Evolutionary conservation across 805 yeast genomes (phyloP), one percentile per base, ranked within the genome.

Genomic region (Barnettozyma wickerhamii): DNA sequence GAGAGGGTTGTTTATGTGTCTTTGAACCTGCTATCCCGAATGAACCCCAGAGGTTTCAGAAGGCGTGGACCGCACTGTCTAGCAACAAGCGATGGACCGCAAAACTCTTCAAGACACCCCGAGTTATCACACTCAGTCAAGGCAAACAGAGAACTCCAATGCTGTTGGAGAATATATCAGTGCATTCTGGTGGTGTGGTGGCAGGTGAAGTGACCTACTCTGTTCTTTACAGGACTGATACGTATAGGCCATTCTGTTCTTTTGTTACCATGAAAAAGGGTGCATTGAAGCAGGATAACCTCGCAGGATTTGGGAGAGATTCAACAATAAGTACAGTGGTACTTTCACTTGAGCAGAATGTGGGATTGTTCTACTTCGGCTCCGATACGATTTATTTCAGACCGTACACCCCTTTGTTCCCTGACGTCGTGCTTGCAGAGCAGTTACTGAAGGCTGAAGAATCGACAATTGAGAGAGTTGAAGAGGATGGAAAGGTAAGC

Each of bases 1-100:
- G 32, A 7, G 51, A 53, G 33, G 58, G 58, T 1, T 39, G 35
- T 7, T 27, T 46, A 3, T 37, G 40, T 6, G 18, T 50, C 6
- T 52, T 43, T 29, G 37, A 41, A 4, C 18, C 47, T 14, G 38
- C 41, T 21, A 38, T 46, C 21, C 28, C 35, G 7, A 46, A 40
- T 21, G 48, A 47, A 18, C 19, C 40, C 24, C 37, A 42, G 34
- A 49, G 49, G 30, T 49, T 49, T 27, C 41, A 28, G 12, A 47
- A 41, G 36, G 49, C 52, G 4, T 37, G 43, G 6, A 38, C 13
- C 10, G 10, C 18, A 5, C 12, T 32, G n/a, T 34, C 10, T 30
- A 10, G 26, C 1, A 21, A 13, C 6, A 40, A 35, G n/a, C 10
- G 43, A 37, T 26, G 12, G 29, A 10, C 24, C 19, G 6, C 44